These are phyloP conservation scores for Nitzschia sp. DNA, from an alignment of 108 stramenopile genomes.

Conservation along the genomic window DNA sequence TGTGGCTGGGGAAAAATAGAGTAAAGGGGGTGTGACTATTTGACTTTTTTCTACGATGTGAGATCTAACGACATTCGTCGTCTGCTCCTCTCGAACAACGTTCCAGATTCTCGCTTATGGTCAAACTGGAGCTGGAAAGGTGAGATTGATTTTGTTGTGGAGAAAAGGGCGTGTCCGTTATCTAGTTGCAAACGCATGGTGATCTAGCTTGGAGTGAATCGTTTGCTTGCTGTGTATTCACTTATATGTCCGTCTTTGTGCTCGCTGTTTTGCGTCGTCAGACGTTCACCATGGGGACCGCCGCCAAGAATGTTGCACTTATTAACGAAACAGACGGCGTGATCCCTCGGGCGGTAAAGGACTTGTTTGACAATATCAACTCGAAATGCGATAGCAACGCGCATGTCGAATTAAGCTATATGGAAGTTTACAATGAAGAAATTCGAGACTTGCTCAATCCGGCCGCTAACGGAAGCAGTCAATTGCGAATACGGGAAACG, in stretches of 20 bases:
- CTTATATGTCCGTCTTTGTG: no score
- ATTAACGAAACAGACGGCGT: conserved; percentile 72
- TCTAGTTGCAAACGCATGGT: not conserved
- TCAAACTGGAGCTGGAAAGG: conserved; percentile 92
- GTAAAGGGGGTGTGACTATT: no score
- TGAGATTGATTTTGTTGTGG: not conserved
- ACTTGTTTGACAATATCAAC: conserved; percentile 84
- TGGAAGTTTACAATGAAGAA: conserved; percentile 99
- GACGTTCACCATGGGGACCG: conserved; percentile 94
- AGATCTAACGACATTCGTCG: no score
- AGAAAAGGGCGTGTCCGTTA: not conserved
- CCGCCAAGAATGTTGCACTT: conserved; percentile 51
- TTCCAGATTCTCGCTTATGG: conserved; percentile 99
- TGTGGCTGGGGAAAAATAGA: no score
- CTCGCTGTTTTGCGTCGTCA: no score
- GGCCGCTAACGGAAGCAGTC: conserved; percentile 24
- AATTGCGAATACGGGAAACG: conserved; percentile 42
- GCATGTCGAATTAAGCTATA: conserved; percentile 91
- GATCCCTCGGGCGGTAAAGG: conserved; percentile 93
- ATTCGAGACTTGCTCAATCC: conserved; percentile 74
- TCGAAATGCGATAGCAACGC: conserved; percentile 78
- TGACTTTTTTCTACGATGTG: no score
- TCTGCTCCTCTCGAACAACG: no score
- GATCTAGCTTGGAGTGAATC: not conserved
- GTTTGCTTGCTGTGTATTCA: not conserved